Evolutionary conservation across 2,329 filamentous ascomycete species (phyloP), one percentile per base, ranked within the genome.

Genomic region (Colletotrichum sublineola): DNA sequence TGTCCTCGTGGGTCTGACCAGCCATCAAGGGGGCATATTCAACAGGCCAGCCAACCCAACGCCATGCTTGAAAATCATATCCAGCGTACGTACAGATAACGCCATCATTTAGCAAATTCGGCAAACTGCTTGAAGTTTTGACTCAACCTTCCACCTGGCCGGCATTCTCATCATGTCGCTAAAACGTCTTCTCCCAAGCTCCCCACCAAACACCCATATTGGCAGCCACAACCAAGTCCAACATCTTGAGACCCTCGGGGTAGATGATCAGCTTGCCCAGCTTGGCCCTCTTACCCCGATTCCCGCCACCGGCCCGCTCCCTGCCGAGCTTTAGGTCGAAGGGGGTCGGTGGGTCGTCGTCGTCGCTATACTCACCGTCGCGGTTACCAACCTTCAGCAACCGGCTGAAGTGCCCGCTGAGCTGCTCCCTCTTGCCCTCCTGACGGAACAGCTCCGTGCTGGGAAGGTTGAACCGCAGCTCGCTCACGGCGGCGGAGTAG

Each of bases 171-270:
- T 40, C 53, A 31, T 31, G 15, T 57, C 9, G 33, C 33, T 40
- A 79, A 42, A 80, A 83, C 78, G 82, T 86, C 77, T 84, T 86
- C 77, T 94, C 92, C 89, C 95, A 98, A 5, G 93, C 91, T 77
- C 91, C 91, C 95, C 96, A 98, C 94, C 95, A 99, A 20, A 98
- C 85, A 1, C 93, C 94, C 83, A 99, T 89, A 79, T 97, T 98
- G 14, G 95, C 93, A 5, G 96, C 94, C 29, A 99, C 94, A 0
- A 97, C 86, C 71, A 99, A 81, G 85, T 99, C 96, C 77, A 98
- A 82, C 96, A 99, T 98, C 85, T 97, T 97, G 75, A 97, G 83
- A 0, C 96, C 96, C 77, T 97, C 95, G 68, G 96, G 91, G 76
- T 95, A 90, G 48, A 99, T 88, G 63, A 98, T 94, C 63, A 99